These are phyloP conservation scores for Soucietia sequanensis DNA, from an alignment of 805 yeast species.

Conservation along the genomic window DNA sequence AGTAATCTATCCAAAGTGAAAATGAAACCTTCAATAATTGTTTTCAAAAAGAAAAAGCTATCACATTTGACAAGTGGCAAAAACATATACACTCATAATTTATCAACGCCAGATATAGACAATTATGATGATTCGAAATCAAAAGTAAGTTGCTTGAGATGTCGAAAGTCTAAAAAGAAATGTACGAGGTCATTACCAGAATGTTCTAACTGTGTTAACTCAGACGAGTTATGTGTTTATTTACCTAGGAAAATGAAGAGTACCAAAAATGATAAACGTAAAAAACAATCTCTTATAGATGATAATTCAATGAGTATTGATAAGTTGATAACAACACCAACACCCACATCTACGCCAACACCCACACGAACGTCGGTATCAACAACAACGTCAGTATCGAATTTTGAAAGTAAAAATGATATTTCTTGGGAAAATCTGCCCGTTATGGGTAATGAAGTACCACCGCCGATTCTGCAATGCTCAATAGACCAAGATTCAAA, in stretches of 20 bases:
- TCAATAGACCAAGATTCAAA: too few relatives aligned
- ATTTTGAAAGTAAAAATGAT: too few relatives aligned
- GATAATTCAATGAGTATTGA: too few relatives aligned
- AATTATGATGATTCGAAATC: slow-evolving; percentile 18
- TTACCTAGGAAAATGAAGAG: slow-evolving; percentile 16
- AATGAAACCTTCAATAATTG: slow-evolving; percentile 16
- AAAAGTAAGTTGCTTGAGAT: slow-evolving; percentile 27
- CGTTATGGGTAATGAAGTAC: too few relatives aligned
- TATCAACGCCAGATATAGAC: slow-evolving; percentile 17
- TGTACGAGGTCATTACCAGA: slow-evolving; percentile 32
- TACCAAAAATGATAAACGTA: slow-evolving; percentile 3
- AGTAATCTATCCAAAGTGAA: too few relatives aligned
- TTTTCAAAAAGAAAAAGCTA: slow-evolving; percentile 28
- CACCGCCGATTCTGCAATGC: too few relatives aligned
- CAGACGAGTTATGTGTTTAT: slow-evolving; percentile 30
- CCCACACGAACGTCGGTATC: too few relatives aligned
- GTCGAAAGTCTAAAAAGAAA: slow-evolving; percentile 29
- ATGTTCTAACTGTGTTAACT: slow-evolving; percentile 25
- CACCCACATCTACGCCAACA: too few relatives aligned
- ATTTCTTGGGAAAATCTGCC: too few relatives aligned
- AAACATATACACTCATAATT: slow-evolving; percentile 21
- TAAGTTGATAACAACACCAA: too few relatives aligned
- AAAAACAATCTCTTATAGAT: too few relatives aligned
- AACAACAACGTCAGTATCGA: too few relatives aligned
- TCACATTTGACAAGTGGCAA: not conserved